Conservation (phyloP, 2,329 filamentous ascomycete species). For the Anthostomella pinea region DNA sequence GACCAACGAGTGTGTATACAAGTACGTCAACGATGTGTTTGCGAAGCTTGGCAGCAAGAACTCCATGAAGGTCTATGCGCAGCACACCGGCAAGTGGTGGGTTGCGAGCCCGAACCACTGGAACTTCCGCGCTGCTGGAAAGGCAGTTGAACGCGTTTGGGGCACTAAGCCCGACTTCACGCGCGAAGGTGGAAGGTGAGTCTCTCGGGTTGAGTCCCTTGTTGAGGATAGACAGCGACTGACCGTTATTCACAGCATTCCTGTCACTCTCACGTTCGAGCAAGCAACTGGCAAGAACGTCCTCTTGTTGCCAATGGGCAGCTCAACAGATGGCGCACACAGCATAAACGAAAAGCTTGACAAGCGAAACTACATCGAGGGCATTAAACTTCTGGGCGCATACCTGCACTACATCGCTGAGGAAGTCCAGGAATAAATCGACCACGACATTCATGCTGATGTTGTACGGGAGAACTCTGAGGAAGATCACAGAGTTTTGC, state of each 20-base stretch:
- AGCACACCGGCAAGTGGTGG: slow-evolving; percentile 98
- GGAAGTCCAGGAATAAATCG: slow-evolving; percentile 54
- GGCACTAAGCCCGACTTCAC: slow-evolving; percentile 92
- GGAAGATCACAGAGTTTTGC: no score
- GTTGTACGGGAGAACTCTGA: no score
- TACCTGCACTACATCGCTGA: slow-evolving; percentile 96
- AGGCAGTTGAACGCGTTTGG: slow-evolving; percentile 96
- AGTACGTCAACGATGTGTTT: slow-evolving; percentile 80
- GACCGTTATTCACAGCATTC: slow-evolving; percentile 63
- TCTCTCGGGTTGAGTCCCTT: slow-evolving; percentile 13
- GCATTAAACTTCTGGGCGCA: slow-evolving; percentile 89
- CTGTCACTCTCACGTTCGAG: slow-evolving; percentile 95
- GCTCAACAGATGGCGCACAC: slow-evolving; percentile 92
- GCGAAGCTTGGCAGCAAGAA: slow-evolving; percentile 91
- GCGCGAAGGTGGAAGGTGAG: slow-evolving; percentile 84
- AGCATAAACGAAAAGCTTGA: slow-evolving; percentile 99
- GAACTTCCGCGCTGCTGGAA: slow-evolving; percentile 94
- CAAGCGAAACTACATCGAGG: slow-evolving; percentile 96
- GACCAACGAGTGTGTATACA: slow-evolving; percentile 82
- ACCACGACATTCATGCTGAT: no score
- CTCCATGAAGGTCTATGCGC: slow-evolving; percentile 73
- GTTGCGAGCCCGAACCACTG: slow-evolving; percentile 96
- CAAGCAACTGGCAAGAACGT: slow-evolving; percentile 98
- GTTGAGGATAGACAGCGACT: slow-evolving; percentile 1
- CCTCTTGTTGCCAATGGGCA: slow-evolving; percentile 91